A percentile compares a stretch with the other conserved stretches of the same genome.
phyloP scores from a whole-genome alignment of 768 basidiomycete genomes.

The Sarcodon aspratus region DNA sequence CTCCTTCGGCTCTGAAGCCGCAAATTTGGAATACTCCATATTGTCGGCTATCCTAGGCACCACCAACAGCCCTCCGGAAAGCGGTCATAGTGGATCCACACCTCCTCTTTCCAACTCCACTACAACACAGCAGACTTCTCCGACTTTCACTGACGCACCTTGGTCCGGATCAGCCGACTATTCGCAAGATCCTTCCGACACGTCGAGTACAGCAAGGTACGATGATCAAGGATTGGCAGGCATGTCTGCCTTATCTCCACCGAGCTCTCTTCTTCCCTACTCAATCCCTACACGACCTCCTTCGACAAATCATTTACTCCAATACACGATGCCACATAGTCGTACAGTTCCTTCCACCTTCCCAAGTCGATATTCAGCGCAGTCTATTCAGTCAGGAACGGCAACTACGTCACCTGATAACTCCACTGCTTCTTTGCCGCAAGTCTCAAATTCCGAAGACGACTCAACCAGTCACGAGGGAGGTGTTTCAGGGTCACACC shows the following conservation, averaged over 20 bases:
- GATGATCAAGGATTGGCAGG: neutral
- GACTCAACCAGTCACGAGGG: neutral
- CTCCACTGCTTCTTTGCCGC: neutral
- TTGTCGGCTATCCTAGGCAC: slow-evolving; percentile 79
- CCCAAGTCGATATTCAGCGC: neutral
- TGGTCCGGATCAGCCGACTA: neutral
- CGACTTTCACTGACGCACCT: neutral
- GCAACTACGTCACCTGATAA: neutral
- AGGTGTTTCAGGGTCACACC: neutral
- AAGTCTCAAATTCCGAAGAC: neutral
- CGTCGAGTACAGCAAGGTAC: neutral
- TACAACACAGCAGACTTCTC: slow-evolving; percentile 4
- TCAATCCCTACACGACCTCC: neutral
- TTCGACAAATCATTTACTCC: neutral
- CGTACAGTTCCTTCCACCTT: neutral
- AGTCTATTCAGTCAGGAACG: neutral
- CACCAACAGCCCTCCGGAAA: slow-evolving; percentile 13
- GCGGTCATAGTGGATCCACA: slow-evolving; percentile 5
- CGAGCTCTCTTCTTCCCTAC: neutral
- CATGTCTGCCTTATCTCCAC: neutral
- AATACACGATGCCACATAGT: neutral
- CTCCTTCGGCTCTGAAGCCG: slow-evolving; percentile 69
- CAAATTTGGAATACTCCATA: slow-evolving; percentile 91
- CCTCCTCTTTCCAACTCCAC: slow-evolving; percentile 5
- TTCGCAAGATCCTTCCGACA: neutral